Evolutionary conservation across 768 basidiomycete genomes (phyloP).

Genomic region (Tricholoma bakamatsutake): DNA sequence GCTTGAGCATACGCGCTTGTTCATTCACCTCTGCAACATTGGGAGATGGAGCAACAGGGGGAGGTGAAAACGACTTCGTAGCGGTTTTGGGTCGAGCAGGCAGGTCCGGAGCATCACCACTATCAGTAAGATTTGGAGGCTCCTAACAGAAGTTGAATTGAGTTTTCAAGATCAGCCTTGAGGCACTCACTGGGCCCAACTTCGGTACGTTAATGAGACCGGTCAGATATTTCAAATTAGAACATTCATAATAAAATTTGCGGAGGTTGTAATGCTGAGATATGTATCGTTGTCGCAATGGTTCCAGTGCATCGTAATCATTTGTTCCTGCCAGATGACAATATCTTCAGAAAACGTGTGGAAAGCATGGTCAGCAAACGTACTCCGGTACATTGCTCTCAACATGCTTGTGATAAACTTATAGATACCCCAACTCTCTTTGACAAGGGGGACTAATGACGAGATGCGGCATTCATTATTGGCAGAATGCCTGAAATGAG

Average conservation of each 20-base stretch:
- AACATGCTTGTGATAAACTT: slow-evolving; percentile 99
- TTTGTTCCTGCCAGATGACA: slow-evolving; percentile 61
- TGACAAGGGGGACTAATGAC: slow-evolving; percentile 91
- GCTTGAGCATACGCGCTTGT: slow-evolving; percentile 89
- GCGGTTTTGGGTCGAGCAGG: slow-evolving; percentile 75
- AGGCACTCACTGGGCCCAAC: slow-evolving; percentile 68
- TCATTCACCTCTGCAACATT: slow-evolving; percentile 73
- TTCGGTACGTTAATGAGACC: slow-evolving; percentile 98
- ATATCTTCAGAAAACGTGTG: slow-evolving; percentile 6
- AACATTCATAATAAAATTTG: slow-evolving; percentile 99
- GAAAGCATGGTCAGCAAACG: slow-evolving; percentile 14
- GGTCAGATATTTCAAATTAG: slow-evolving; percentile 96
- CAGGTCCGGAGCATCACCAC: slow-evolving; percentile 77
- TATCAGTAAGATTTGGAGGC: slow-evolving; percentile 90
- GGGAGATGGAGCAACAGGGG: slow-evolving; percentile 67
- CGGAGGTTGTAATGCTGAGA: slow-evolving; percentile 91
- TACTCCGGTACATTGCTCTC: slow-evolving; percentile 92
- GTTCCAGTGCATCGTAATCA: slow-evolving; percentile 83
- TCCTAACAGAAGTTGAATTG: slow-evolving; percentile 46
- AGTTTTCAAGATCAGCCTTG: background rate
- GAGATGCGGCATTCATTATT: slow-evolving; percentile 99
- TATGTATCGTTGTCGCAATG: slow-evolving; percentile 79
- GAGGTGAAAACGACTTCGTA: slow-evolving; percentile 51
- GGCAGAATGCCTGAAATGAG: slow-evolving; percentile 83
- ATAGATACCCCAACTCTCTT: slow-evolving; percentile 99